A percentile compares a stretch with the other conserved stretches of the same genome.
Conservation (phyloP, 305 asterid genomes). For the Solanum hybrid region DNA sequence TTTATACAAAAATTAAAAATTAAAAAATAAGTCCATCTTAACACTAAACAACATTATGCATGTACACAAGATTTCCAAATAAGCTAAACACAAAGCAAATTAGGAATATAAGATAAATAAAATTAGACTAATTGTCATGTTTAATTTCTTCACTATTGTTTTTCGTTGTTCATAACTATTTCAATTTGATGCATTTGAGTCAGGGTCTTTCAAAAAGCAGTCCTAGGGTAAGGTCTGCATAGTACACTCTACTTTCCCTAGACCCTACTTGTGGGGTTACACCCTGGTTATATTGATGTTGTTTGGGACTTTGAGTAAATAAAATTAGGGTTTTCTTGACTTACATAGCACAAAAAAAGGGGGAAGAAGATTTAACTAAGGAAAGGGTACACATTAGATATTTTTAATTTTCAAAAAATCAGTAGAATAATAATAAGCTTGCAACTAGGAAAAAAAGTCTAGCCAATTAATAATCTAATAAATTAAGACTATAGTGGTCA, state of each 20-base stretch:
- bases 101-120: not conserved
- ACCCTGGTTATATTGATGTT: not conserved
- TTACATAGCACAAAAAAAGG: not conserved
- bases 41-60: not conserved
- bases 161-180: not conserved
- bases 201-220: not conserved
- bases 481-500: slow-evolving; percentile 3
- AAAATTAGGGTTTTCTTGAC: not conserved
- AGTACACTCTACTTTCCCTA: not conserved
- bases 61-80: not conserved
- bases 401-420: not conserved
- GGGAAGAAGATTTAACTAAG: not conserved
- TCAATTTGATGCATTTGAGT: not conserved
- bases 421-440: not conserved
- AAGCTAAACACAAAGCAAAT: not conserved
- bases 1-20: not conserved
- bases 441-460: not conserved
- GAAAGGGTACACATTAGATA: not conserved
- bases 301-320: not conserved
- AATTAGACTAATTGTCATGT: not conserved
- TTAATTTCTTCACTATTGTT: not conserved
- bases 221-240: not conserved
- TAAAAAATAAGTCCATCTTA: not conserved
- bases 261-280: not conserved
- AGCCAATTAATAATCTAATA: not conserved